A percentile compares a stretch with the other conserved stretches of the same genome.
Evolutionary conservation across 345 rosid species (phyloP).

Genomic region (Murraya paniculata): DNA sequence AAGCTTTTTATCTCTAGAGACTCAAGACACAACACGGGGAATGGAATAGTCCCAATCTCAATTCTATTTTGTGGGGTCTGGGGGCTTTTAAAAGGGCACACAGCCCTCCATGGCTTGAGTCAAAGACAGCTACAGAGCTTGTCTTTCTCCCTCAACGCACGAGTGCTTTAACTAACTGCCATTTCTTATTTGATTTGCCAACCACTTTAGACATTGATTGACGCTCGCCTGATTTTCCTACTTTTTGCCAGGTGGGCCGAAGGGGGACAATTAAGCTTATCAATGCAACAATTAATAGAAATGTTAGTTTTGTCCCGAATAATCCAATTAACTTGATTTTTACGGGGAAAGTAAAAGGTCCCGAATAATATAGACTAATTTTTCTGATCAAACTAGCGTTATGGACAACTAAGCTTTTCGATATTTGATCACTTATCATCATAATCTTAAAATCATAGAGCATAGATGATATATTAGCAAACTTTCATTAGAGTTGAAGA

Average conservation of each 20-base stretch:
- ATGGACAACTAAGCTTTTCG: no score
- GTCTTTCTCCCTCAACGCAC: conserved; percentile 37
- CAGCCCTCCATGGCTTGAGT: conserved; percentile 14
- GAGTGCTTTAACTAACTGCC: conserved; percentile 25
- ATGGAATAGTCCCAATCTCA: neutral
- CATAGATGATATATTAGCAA: no score
- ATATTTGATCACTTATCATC: no score
- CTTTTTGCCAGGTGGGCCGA: no score
- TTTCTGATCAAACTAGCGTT: no score
- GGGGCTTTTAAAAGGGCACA: conserved; percentile 6
- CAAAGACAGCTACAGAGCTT: conserved; percentile 30
- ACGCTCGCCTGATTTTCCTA: neutral
- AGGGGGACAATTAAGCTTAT: neutral
- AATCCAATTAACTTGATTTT: no score
- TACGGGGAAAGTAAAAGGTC: no score
- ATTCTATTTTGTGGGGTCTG: neutral
- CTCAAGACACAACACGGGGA: neutral
- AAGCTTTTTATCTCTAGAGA: neutral
- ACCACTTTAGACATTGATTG: conserved; percentile 10
- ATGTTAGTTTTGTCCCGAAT: no score
- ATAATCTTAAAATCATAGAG: no score
- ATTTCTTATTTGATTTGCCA: conserved; percentile 10
- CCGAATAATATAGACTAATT: no score
- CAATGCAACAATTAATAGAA: no score
- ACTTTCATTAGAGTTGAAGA: no score